Conservation (phyloP, 768 basidiomycete species). For the Lepiota venenata region DNA sequence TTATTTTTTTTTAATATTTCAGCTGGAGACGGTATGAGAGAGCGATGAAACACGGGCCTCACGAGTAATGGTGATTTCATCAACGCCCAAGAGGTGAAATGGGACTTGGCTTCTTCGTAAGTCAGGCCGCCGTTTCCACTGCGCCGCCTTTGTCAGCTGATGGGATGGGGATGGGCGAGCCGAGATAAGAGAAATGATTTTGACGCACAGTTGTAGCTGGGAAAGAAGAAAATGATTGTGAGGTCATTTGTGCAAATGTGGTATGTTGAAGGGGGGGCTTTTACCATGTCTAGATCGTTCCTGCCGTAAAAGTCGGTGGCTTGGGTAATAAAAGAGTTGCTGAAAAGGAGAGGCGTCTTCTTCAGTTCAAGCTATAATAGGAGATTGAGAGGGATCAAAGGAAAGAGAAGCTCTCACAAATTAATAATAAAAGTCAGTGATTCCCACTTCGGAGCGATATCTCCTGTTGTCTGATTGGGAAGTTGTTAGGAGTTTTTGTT, state of each 20-base stretch:
- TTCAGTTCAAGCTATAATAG: too few species aligned
- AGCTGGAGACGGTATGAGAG: conserved; percentile 1
- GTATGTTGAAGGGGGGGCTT: conserved; percentile 14
- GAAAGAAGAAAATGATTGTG: neutral
- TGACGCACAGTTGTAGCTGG: conserved; percentile 53
- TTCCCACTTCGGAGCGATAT: conserved; percentile 48
- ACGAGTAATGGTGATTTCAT: conserved; percentile 68
- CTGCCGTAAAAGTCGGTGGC: conserved; percentile 66
- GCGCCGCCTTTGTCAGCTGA: conserved; percentile 3
- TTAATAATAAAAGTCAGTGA: conserved; percentile 53
- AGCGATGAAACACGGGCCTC: conserved; percentile 17
- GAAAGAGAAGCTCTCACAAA: conserved; percentile 27
- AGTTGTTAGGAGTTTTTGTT: too few species aligned
- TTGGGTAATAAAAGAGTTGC: conserved; percentile 62
- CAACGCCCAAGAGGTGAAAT: conserved; percentile 71
- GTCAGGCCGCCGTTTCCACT: conserved; percentile 64
- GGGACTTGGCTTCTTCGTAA: conserved; percentile 63
- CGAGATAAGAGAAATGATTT: neutral
- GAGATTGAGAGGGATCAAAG: too few species aligned
- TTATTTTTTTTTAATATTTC: neutral
- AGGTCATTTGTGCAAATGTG: neutral
- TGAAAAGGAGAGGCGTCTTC: conserved; percentile 23
- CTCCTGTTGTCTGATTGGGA: conserved; percentile 42
- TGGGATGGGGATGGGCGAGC: neutral
- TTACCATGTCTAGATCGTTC: conserved; percentile 68